Evolutionary conservation across 768 basidiomycete genomes (phyloP).

Genomic region (Fibroporia radiculosa): DNA sequence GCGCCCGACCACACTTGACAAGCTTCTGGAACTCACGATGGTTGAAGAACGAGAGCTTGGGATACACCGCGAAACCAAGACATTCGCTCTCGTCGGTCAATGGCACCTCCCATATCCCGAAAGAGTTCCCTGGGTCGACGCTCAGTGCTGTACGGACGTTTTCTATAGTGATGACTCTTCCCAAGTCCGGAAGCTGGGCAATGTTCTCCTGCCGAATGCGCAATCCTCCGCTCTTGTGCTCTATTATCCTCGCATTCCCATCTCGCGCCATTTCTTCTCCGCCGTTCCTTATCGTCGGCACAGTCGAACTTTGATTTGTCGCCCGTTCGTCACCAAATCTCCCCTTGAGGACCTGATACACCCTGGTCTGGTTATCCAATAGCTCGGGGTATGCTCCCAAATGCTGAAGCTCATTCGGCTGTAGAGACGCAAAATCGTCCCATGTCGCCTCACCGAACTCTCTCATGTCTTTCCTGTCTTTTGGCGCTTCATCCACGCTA

Average conservation of each 20-base stretch:
- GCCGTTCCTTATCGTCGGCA: background rate
- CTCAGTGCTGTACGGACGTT: conserved; percentile 45
- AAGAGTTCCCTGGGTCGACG: conserved; percentile 59
- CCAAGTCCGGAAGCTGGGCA: conserved; percentile 20
- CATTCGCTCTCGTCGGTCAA: conserved; percentile 39
- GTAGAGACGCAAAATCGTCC: conserved; percentile 45
- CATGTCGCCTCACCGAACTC: conserved; percentile 24
- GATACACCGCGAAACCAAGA: conserved; percentile 56
- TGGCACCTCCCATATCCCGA: conserved; percentile 57
- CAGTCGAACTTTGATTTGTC: conserved; percentile 4
- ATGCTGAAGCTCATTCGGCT: conserved; percentile 48
- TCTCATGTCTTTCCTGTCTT: conserved; percentile 1
- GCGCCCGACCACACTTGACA: background rate
- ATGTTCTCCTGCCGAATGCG: conserved; percentile 20
- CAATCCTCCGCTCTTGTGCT: conserved; percentile 15
- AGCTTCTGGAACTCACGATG: conserved; percentile 37
- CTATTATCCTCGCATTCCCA: background rate
- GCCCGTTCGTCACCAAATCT: conserved; percentile 5
- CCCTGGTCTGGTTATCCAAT: conserved; percentile 42
- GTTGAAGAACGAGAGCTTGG: conserved; percentile 60
- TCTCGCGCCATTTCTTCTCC: background rate
- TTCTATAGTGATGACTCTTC: conserved; percentile 29
- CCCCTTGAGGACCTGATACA: conserved; percentile 42
- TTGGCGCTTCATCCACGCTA: background rate
- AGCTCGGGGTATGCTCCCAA: conserved; percentile 40